phyloP scores from a whole-genome alignment of 2,329 filamentous ascomycete species.

The Colletotrichum paranaense region DNA sequence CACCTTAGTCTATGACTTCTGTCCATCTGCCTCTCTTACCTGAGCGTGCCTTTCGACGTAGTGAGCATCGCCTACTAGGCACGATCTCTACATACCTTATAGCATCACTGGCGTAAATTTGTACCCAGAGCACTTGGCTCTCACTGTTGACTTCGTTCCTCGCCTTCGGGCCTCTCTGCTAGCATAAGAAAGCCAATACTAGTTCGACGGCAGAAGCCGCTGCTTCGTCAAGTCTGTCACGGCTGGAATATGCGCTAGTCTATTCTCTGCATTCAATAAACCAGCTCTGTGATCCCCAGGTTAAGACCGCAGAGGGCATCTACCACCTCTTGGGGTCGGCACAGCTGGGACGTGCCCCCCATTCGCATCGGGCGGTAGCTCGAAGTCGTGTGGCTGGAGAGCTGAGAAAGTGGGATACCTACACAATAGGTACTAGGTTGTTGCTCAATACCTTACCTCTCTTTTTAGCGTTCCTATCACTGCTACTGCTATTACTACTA shows the following conservation, averaged over 20 bases:
- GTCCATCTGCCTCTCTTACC: neutral
- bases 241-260: neutral
- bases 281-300: neutral
- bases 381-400: conserved; percentile 4
- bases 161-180: neutral
- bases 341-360: no score
- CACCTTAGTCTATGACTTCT: neutral
- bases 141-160: no score
- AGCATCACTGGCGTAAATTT: neutral
- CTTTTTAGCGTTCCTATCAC: no score
- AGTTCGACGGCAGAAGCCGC: neutral
- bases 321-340: no score
- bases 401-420: neutral
- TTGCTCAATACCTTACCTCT: no score
- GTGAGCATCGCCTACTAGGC: neutral
- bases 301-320: no score
- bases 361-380: no score
- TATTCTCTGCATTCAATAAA: conserved; percentile 17
- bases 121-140: no score
- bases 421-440: no score
- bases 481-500: no score
- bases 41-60: neutral
- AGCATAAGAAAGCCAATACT: no score
- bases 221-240: neutral
- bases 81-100: no score